Evolutionary conservation across 2,329 filamentous ascomycete genomes (phyloP).

Genomic region (Paramyrothecium roridum): DNA sequence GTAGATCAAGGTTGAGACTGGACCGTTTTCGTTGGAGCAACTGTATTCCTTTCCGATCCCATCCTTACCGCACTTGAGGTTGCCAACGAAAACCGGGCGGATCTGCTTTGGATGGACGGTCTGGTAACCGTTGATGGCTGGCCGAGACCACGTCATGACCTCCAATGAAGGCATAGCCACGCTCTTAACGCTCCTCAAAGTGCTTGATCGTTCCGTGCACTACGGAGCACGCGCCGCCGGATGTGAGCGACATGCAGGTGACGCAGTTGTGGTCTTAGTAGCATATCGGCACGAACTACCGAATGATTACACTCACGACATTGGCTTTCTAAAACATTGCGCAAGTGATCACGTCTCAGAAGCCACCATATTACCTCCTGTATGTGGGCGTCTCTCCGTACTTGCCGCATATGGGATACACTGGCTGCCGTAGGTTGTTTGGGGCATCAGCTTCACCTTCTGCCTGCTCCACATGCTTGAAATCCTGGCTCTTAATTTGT

Average conservation of each 20-base stretch:
- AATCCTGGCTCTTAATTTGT: slow-evolving; percentile 62
- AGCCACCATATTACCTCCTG: slow-evolving; percentile 57
- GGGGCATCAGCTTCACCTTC: slow-evolving; percentile 58
- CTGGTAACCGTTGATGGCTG: slow-evolving; percentile 29
- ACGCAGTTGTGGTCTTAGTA: slow-evolving; percentile 53
- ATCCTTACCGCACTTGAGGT: slow-evolving; percentile 64
- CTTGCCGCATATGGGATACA: slow-evolving; percentile 44
- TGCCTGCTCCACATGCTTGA: slow-evolving; percentile 62
- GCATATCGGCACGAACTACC: slow-evolving; percentile 53
- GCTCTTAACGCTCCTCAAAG: slow-evolving; percentile 14
- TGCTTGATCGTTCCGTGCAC: neutral
- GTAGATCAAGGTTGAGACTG: too few species aligned
- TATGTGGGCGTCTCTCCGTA: slow-evolving; percentile 32
- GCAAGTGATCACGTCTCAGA: slow-evolving; percentile 56
- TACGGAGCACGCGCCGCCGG: neutral
- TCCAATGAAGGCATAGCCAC: slow-evolving; percentile 22
- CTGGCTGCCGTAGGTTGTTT: slow-evolving; percentile 58
- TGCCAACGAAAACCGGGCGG: slow-evolving; percentile 63
- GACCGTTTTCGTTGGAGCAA: slow-evolving; percentile 64
- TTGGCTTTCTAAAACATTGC: slow-evolving; percentile 63
- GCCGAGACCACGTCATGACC: slow-evolving; percentile 8
- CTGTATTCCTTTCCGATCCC: slow-evolving; percentile 63
- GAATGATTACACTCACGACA: slow-evolving; percentile 56
- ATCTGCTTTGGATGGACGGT: slow-evolving; percentile 68
- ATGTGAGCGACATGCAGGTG: neutral